Base-by-base conservation (phyloP, 192 early-diverging fungal species). In the Coemansia asiatica region DNA sequence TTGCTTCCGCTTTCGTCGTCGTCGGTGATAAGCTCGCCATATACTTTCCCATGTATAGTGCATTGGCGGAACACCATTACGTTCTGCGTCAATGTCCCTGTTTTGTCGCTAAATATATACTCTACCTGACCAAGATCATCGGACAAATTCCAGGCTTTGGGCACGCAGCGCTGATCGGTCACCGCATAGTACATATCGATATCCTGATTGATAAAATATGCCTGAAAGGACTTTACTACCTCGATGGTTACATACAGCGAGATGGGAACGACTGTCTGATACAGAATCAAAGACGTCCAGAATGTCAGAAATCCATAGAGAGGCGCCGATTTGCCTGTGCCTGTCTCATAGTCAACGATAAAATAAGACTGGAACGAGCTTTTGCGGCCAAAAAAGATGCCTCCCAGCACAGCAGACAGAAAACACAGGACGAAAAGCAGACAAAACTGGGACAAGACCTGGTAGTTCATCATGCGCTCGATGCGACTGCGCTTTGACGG, bases 41-140 rank as follows among this genome's bases (percentile, higher is more conserved):
- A 96, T 12, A 91, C 78, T 16, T 87, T 79, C 16, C 94, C 96
- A 28, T 88, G 88, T 53, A 95, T 94, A 0, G 92, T 90, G 75
- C 94, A 96, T 70, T 92, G 90, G 50, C 90, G 89, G 64, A 95
- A 96, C 75, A 92, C 92, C 96, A 98, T 98, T 8, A 95, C 87
- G 69, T 98, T 98, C 67, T 93, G 90, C 0, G 97, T 98, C 44
- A 98, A 74, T 2, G 97, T 98, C 8, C 97, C 95, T 0, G 97
- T 98, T 60, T 98, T 98, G 81, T 98, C 97, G 23, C 91, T 92
- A 68, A 98, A 97, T 13, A 97, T 87, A 79, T 97, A 97, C 72
- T 96, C 92, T 31, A 98, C 93, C 71, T 96, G 92, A 9, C 95
- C 95, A 10, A 98, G 76, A 72, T 98, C 95, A 63, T 98, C 93